Conservation (phyloP, 1,139 yeast species). For the Candida dubliniensis region DNA sequence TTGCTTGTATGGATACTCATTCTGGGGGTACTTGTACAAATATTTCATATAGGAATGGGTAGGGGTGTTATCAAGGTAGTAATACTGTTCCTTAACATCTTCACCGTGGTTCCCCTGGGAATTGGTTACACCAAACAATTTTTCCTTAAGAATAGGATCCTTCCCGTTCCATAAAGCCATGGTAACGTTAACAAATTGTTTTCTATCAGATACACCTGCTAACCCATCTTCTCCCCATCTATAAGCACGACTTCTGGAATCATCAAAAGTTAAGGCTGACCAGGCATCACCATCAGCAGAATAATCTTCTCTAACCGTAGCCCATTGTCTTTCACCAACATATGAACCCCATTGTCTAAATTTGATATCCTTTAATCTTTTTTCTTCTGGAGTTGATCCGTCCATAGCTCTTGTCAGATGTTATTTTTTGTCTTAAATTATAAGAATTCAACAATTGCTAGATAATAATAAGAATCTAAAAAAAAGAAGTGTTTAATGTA, state of each 20-base stretch:
- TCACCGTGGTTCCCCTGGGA: slow-evolving; percentile 97
- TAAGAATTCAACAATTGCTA: too few relatives aligned
- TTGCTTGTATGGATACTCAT: slow-evolving; percentile 78
- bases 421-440: too few relatives aligned
- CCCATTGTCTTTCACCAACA: slow-evolving; percentile 90
- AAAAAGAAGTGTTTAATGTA: too few relatives aligned
- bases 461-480: too few relatives aligned
- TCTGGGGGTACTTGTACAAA: slow-evolving; percentile 88
- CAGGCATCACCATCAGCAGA: slow-evolving; percentile 89
- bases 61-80: slow-evolving; percentile 89
- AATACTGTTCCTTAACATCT: slow-evolving; percentile 83
- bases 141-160: slow-evolving; percentile 84
- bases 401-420: background rate
- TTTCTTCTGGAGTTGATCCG: slow-evolving; percentile 53
- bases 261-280: slow-evolving; percentile 88
- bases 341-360: slow-evolving; percentile 96
- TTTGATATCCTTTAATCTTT: slow-evolving; percentile 61
- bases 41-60: slow-evolving; percentile 93
- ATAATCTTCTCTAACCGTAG: slow-evolving; percentile 92
- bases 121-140: slow-evolving; percentile 86
- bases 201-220: slow-evolving; percentile 88
- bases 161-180: slow-evolving; percentile 92
- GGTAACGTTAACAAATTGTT: slow-evolving; percentile 73
- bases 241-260: slow-evolving; percentile 78
- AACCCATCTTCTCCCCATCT: slow-evolving; percentile 98